These are phyloP conservation scores for Theileria annulata DNA, from an alignment of 169 alveolate species.

Conservation along the genomic window DNA sequence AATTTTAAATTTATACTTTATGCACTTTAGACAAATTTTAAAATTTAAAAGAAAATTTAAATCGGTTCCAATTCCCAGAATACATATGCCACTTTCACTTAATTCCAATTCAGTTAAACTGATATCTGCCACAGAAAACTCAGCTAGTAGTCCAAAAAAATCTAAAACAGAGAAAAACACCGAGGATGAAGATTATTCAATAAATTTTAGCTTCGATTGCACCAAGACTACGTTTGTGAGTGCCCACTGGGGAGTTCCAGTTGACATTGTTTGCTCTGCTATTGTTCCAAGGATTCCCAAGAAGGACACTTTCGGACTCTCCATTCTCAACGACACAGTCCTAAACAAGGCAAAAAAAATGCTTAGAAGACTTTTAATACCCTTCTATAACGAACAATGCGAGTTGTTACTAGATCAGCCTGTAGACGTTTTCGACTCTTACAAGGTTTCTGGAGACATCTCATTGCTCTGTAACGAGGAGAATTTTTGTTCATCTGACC, in stretches of 20 bases:
- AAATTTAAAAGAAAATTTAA: constrained; percentile 3
- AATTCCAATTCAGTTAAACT: constrained; percentile 31
- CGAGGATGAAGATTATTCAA: not conserved
- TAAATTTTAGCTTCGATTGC: constrained; percentile 57
- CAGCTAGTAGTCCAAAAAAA: not conserved
- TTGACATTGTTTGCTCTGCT: constrained; percentile 21
- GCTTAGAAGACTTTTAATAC: not conserved
- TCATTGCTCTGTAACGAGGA: constrained; percentile 23
- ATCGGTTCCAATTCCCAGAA: constrained; percentile 51
- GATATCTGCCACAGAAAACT: not conserved
- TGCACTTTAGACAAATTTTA: constrained; percentile 45
- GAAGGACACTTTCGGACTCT: constrained; percentile 3
- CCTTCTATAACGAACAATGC: not conserved
- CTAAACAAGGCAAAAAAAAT: not conserved
- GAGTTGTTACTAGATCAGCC: constrained; percentile 32
- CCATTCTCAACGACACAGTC: constrained; percentile 2
- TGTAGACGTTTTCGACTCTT: not conserved
- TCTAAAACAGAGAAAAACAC: not conserved
- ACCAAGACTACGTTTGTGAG: constrained; percentile 53
- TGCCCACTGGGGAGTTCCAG: constrained; percentile 70
- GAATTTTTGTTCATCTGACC: constrained; percentile 46
- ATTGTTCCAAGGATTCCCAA: not conserved
- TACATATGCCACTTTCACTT: constrained; percentile 53
- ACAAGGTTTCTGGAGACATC: constrained; percentile 27
- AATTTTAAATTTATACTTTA: constrained; percentile 22